Percentiles rank a stretch among this genome's conserved stretches.
phyloP scores from a whole-genome alignment of 2,329 filamentous ascomycete genomes.

The Podosphaera leucotricha region DNA sequence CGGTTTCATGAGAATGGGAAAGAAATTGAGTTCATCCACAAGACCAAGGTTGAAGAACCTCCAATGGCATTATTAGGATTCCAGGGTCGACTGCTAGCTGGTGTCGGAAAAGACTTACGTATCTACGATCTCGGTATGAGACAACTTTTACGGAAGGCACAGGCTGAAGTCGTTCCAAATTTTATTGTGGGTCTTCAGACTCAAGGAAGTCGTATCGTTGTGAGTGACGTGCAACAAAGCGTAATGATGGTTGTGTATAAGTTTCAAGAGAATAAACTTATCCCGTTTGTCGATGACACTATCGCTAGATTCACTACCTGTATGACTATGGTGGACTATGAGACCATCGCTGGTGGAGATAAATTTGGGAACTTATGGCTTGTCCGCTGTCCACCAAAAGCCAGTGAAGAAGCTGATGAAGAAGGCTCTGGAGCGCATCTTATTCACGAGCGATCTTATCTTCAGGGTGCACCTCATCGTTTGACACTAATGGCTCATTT shows the following conservation, averaged over 20 bases:
- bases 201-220: slow-evolving; percentile 74
- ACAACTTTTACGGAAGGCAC: slow-evolving; percentile 76
- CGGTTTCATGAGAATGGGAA: slow-evolving; percentile 71
- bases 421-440: slow-evolving; percentile 76
- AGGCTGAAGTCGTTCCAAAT: slow-evolving; percentile 54
- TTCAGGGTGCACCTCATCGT: slow-evolving; percentile 72
- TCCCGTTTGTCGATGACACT: slow-evolving; percentile 81
- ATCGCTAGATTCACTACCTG: slow-evolving; percentile 79
- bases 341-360: slow-evolving; percentile 81
- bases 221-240: slow-evolving; percentile 80
- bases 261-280: slow-evolving; percentile 67
- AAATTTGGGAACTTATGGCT: slow-evolving; percentile 97
- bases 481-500: slow-evolving; percentile 70
- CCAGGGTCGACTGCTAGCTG: slow-evolving; percentile 73
- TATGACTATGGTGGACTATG: slow-evolving; percentile 89
- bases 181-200: slow-evolving; percentile 77
- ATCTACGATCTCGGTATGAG: slow-evolving; percentile 87
- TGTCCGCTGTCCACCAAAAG: slow-evolving; percentile 64
- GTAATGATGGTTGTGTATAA: slow-evolving; percentile 90
- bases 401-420: slow-evolving; percentile 76
- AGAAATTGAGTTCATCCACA: slow-evolving; percentile 83
- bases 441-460: slow-evolving; percentile 70
- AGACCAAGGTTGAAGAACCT: slow-evolving; percentile 76
- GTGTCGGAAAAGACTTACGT: slow-evolving; percentile 57
- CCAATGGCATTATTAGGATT: slow-evolving; percentile 80